Evolutionary conservation across 805 yeast species (phyloP).

Genomic region (Ogataea naganishii): DNA sequence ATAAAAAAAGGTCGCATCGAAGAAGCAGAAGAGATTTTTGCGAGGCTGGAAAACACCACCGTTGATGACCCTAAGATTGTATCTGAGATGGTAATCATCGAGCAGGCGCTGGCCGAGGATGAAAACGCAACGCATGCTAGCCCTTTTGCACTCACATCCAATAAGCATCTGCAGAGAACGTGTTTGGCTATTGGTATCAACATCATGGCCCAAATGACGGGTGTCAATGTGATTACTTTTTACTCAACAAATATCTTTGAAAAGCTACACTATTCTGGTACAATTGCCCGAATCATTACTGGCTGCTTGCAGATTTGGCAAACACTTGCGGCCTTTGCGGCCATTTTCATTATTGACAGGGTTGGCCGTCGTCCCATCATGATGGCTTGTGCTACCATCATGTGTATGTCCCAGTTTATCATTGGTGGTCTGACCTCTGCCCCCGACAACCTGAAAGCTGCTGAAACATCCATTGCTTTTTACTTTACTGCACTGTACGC

Average conservation of each 20-base stretch:
- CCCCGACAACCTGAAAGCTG: not conserved
- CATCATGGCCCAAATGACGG: conserved; percentile 3
- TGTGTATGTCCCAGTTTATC: conserved; percentile 1
- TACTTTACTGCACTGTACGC: conserved; percentile 3
- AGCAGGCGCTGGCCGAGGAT: too few species aligned
- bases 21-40: too few species aligned
- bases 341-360: conserved; percentile 1
- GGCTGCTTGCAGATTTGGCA: conserved; percentile 3
- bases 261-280: conserved; percentile 1
- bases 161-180: conserved; percentile 2
- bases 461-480: conserved; percentile 2
- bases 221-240: too few species aligned
- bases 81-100: too few species aligned
- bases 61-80: too few species aligned
- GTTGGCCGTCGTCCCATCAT: conserved; percentile 1
- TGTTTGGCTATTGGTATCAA: conserved; percentile 2
- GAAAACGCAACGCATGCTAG: too few species aligned
- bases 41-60: too few species aligned
- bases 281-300: conserved; percentile 1
- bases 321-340: conserved; percentile 1
- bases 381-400: conserved; percentile 2
- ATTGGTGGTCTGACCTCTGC: conserved; percentile 1
- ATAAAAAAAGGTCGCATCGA: conserved; percentile 33
- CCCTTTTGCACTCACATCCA: too few species aligned
- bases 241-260: too few species aligned